Percentiles rank a stretch among this genome's conserved stretches.
phyloP scores from a whole-genome alignment of 2,329 filamentous ascomycete genomes.

The Colletotrichum godetiae region DNA sequence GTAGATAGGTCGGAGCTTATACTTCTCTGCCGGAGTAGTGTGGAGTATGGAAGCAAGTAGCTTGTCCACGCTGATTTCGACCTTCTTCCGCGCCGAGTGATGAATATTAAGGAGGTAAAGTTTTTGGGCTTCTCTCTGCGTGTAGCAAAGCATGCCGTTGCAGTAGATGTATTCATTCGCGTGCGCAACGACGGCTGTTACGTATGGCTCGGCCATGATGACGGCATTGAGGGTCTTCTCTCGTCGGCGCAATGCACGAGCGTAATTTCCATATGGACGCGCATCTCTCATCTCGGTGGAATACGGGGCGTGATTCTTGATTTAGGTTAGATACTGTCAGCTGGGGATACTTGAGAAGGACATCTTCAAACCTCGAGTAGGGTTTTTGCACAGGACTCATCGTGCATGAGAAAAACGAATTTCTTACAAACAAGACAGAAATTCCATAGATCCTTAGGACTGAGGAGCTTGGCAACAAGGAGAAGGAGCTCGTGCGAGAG shows the following conservation, averaged over 20 bases:
- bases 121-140: conserved; percentile 48
- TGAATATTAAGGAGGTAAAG: conserved; percentile 71
- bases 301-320: too few species aligned
- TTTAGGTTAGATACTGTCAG: too few species aligned
- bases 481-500: too few species aligned
- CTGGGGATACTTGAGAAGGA: too few species aligned
- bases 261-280: conserved; percentile 47
- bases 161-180: conserved; percentile 71
- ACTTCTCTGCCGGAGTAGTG: conserved; percentile 42
- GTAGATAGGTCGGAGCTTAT: conserved; percentile 65
- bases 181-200: conserved; percentile 67
- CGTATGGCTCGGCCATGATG: conserved; percentile 70
- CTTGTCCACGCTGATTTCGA: conserved; percentile 56
- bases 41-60: background rate
- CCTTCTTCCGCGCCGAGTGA: conserved; percentile 57
- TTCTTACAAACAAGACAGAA: too few species aligned
- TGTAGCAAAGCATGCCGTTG: conserved; percentile 75
- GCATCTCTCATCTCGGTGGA: too few species aligned
- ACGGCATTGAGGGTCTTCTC: conserved; percentile 71
- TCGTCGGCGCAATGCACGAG: conserved; percentile 65
- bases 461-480: too few species aligned
- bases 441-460: too few species aligned
- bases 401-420: too few species aligned
- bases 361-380: too few species aligned
- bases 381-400: too few species aligned